Conservation (phyloP, 2,329 filamentous ascomycete species). For the Fusarium austroafricanum region DNA sequence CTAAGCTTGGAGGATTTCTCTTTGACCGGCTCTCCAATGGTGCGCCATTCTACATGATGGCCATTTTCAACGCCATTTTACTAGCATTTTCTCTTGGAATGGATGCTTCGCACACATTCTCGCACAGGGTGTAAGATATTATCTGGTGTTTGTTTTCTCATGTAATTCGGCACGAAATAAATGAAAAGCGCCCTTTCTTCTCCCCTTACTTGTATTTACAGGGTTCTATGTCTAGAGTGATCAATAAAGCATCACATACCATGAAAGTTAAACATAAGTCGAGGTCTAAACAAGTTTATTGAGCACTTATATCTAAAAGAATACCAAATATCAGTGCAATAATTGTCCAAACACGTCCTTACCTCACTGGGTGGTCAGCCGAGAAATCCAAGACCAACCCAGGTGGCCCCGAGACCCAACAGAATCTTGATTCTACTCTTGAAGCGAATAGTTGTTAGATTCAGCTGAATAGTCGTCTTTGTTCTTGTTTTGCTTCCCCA, state of each 20-base stretch:
- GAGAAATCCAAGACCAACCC: background rate
- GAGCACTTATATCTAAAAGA: background rate
- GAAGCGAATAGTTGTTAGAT: too few species aligned
- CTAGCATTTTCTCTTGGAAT: conserved; percentile 67
- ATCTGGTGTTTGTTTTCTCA: background rate
- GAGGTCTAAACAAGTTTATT: conserved; percentile 1
- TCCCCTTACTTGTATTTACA: background rate
- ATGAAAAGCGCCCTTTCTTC: conserved; percentile 31
- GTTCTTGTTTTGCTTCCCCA: background rate
- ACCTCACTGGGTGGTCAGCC: background rate
- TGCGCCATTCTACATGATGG: conserved; percentile 95
- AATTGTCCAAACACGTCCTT: conserved; percentile 10
- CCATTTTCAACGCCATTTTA: conserved; percentile 82
- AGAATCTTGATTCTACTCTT: background rate
- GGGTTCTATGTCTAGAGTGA: background rate
- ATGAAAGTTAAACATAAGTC: background rate
- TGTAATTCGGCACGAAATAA: conserved; percentile 26
- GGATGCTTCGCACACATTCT: conserved; percentile 59
- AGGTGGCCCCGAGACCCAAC: background rate
- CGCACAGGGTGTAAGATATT: conserved; percentile 30
- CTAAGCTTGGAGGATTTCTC: conserved; percentile 87
- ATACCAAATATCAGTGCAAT: background rate
- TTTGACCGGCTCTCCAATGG: conserved; percentile 82
- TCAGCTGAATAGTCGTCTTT: background rate
- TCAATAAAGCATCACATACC: background rate